phyloP scores from a whole-genome alignment of 2,329 filamentous ascomycete species.

The Lasiodiplodia gonubiensis region DNA sequence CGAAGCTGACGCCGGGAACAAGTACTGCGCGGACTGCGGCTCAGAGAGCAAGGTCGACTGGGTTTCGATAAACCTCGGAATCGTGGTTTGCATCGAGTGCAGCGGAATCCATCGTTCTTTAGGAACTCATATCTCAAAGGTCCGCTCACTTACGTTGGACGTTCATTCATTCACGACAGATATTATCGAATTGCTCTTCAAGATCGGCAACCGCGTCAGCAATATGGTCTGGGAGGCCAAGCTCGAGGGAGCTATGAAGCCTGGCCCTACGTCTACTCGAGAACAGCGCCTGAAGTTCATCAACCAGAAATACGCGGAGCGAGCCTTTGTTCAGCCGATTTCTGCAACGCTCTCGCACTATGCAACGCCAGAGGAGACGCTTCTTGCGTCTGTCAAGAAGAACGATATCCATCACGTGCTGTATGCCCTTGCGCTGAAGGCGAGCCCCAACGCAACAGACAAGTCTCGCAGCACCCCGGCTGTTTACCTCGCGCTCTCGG shows the following conservation, averaged over 20 bases:
- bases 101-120: conserved; percentile 96
- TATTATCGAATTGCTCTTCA: conserved; percentile 89
- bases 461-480: conserved; percentile 86
- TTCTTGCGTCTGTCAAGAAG: conserved; percentile 91
- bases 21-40: conserved; percentile 91
- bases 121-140: conserved; percentile 96
- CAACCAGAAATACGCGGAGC: conserved; percentile 90
- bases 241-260: conserved; percentile 76
- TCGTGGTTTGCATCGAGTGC: conserved; percentile 96
- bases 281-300: conserved; percentile 96
- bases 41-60: conserved; percentile 94
- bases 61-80: conserved; percentile 97
- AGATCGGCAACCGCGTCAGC: conserved; percentile 90
- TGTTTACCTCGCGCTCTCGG: conserved; percentile 88
- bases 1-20: conserved; percentile 90
- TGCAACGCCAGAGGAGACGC: conserved; percentile 79
- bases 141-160: conserved; percentile 92
- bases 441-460: conserved; percentile 86
- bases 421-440: conserved; percentile 83
- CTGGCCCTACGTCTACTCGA: conserved; percentile 75
- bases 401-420: conserved; percentile 95
- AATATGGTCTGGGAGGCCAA: conserved; percentile 97
- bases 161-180: conserved; percentile 96
- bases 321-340: conserved; percentile 78
- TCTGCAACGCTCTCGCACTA: conserved; percentile 77